A percentile compares a stretch with the other conserved stretches of the same genome.
These are phyloP conservation scores for Penicillium aurantiogriseum DNA, from an alignment of 2,329 filamentous ascomycete genomes.

Conservation along the genomic window DNA sequence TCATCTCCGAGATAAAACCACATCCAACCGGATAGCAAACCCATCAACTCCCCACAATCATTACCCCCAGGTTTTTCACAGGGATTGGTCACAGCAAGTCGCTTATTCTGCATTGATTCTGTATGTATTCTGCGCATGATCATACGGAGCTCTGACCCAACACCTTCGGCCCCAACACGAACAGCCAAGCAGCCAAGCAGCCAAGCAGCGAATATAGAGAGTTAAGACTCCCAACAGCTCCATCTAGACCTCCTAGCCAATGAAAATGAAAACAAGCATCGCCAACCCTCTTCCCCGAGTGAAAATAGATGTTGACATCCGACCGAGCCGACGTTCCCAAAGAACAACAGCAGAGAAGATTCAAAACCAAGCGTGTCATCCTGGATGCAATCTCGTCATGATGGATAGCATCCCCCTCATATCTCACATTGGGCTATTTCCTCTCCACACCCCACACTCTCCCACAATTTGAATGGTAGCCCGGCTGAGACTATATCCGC, in stretches of 20 bases:
- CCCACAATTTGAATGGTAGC: no score
- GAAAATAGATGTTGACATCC: no score
- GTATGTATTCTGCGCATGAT: not conserved
- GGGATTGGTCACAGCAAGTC: not conserved
- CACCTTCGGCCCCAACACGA: not conserved
- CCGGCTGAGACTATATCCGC: no score
- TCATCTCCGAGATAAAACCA: not conserved
- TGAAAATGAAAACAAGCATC: conserved; percentile 3
- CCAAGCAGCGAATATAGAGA: not conserved
- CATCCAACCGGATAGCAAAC: not conserved
- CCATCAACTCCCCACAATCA: not conserved
- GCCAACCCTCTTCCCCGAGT: no score
- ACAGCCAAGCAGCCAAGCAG: not conserved
- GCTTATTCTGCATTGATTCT: not conserved
- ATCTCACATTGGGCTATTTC: no score
- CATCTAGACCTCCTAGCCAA: not conserved
- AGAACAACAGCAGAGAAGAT: not conserved
- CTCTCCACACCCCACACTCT: no score
- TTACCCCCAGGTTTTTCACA: not conserved
- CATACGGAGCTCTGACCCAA: not conserved
- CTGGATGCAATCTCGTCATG: not conserved
- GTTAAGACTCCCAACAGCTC: not conserved
- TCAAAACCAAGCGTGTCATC: not conserved
- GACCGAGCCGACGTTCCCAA: not conserved
- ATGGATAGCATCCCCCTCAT: not conserved